phyloP scores from a whole-genome alignment of 2,329 filamentous ascomycete species.

The Colletotrichum orchidophilum region DNA sequence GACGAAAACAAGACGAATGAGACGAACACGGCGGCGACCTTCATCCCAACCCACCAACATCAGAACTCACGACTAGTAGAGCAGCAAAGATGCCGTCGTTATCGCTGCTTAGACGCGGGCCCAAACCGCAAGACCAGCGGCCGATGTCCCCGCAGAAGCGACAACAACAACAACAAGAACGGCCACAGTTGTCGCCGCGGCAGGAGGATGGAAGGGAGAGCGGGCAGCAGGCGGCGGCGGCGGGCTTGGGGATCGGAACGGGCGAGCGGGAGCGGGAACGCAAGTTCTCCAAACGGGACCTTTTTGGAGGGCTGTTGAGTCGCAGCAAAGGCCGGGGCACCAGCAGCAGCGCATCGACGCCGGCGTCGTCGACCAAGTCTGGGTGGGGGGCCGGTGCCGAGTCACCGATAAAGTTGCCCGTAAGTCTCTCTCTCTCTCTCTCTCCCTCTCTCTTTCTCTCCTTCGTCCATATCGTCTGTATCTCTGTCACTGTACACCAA shows the following conservation, averaged over 20 bases:
- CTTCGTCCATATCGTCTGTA: background rate
- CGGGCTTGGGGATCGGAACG: constrained; percentile 4
- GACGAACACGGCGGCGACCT: constrained; percentile 11
- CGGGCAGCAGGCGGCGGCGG: background rate
- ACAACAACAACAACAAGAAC: constrained; percentile 12
- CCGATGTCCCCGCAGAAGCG: background rate
- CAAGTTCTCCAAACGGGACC: constrained; percentile 43
- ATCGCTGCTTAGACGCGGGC: constrained; percentile 41
- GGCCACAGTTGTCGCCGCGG: constrained; percentile 4
- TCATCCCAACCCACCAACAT: background rate
- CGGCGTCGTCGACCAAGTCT: constrained; percentile 7
- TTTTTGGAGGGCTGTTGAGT: constrained; percentile 43
- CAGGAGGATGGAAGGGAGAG: constrained; percentile 6
- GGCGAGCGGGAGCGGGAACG: constrained; percentile 33
- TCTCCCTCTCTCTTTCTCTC: no score
- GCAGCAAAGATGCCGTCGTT: constrained; percentile 43
- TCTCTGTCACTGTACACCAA: background rate
- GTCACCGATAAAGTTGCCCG: constrained; percentile 30
- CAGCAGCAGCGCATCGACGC: constrained; percentile 9
- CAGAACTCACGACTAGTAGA: constrained; percentile 1
- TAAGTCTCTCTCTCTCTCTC: background rate
- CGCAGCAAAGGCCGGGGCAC: constrained; percentile 35
- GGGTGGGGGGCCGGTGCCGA: constrained; percentile 24
- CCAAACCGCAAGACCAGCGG: constrained; percentile 35
- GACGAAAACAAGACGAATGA: constrained; percentile 13